Base-by-base conservation (phyloP, 75 land plant species). In the Isoetes taiwanensis region DNA sequence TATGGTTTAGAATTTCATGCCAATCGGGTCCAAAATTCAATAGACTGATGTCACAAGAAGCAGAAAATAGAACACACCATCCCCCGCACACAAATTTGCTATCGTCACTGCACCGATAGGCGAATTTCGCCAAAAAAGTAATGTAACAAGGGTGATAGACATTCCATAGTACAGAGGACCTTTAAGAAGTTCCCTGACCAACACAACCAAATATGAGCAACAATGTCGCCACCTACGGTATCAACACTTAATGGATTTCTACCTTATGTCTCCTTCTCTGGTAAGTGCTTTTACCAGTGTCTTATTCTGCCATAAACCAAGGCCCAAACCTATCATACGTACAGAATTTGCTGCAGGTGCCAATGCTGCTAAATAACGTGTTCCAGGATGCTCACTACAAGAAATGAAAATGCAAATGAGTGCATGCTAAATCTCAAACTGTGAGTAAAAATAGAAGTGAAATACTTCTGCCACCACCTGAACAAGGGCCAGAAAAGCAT, bases 401-500 rank as follows among this genome's bases (percentile, higher is more conserved):
- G 17, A 40, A 4, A 41, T 23, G 19, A 8, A 3, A 3, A 17
- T 19, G 14, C 19, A 37, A 27, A 25, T 54, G 6, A 54, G 30
- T 9, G n/a, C 10, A 11, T 24, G 6, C 56, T 11, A 54, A 21
- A 23, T 26, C 31, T 57, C n/a, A n/a, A n/a, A n/a, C n/a, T n/a
- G n/a, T n/a, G n/a, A n/a, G n/a, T n/a, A n/a, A n/a, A n/a, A n/a
- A n/a, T n/a, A n/a, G n/a, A n/a, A n/a, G n/a, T n/a, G n/a, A n/a
- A n/a, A n/a, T n/a, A n/a, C n/a, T n/a, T n/a, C n/a, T n/a, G n/a
- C n/a, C n/a, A n/a, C n/a, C 65, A 88, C 98, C 95, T 88, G 84
- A 88, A 93, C 2, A 93, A 32, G 28, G 98, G 98, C 98, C 98
- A 93, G 61, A 76, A 81, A 41, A 93, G 83, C 83, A 93, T 78